Evolutionary conservation across 108 stramenopile species (phyloP).

Genomic region (Stephanodiscus minutulus): DNA sequence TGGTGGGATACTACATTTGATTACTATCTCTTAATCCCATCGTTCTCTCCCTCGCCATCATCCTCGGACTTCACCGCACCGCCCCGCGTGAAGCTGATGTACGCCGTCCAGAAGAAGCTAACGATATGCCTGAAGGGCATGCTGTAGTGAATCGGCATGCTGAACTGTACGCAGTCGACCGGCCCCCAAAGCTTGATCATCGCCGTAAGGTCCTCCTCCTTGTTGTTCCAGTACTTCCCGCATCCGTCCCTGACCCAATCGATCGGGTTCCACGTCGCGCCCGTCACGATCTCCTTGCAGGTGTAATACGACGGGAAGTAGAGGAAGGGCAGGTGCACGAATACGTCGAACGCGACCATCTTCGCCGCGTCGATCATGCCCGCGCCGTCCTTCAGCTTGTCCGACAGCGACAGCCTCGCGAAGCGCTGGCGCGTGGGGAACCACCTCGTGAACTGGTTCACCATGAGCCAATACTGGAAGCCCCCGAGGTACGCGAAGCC

Average conservation of each 20-base stretch:
- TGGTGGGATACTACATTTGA: not conserved
- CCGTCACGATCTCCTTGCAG: conserved; percentile 86
- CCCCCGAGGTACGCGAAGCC: conserved; percentile 86
- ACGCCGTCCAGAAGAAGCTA: conserved; percentile 93
- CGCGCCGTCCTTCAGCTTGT: conserved; percentile 78
- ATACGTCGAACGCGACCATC: conserved; percentile 91
- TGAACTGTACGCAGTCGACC: conserved; percentile 89
- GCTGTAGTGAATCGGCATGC: conserved; percentile 84
- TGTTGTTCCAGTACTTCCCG: conserved; percentile 74
- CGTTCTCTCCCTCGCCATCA: conserved; percentile 6
- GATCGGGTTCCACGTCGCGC: conserved; percentile 76
- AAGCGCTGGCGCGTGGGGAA: conserved; percentile 85
- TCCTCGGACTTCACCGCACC: conserved; percentile 61
- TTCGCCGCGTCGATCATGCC: conserved; percentile 83
- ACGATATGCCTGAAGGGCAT: conserved; percentile 89
- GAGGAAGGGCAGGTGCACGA: conserved; percentile 84
- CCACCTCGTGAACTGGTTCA: conserved; percentile 80
- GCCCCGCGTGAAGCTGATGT: conserved; percentile 87
- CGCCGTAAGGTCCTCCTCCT: conserved; percentile 81
- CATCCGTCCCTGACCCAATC: conserved; percentile 87
- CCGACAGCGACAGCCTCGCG: conserved; percentile 65
- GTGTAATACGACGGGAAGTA: conserved; percentile 94
- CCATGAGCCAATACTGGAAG: conserved; percentile 91
- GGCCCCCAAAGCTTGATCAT: conserved; percentile 92
- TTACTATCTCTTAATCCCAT: not conserved